These are phyloP conservation scores for Hemisphaericaspora nanyangensis DNA, from an alignment of 805 yeast species.

Conservation along the genomic window DNA sequence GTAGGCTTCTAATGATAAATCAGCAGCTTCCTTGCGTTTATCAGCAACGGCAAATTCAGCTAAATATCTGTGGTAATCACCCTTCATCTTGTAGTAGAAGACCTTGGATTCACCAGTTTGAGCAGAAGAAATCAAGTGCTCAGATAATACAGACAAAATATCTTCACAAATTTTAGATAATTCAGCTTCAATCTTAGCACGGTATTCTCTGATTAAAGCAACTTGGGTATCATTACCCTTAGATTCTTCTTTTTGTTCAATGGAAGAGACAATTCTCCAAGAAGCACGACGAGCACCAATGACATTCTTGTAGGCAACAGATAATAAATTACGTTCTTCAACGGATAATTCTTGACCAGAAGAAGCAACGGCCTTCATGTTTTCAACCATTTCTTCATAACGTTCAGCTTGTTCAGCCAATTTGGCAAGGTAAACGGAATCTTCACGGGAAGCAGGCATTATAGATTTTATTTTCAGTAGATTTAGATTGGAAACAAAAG, in stretches of 20 bases:
- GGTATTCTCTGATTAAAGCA: conserved; percentile 84
- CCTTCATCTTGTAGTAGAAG: conserved; percentile 98
- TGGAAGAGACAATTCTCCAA: conserved; percentile 97
- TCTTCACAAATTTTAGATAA: conserved; percentile 92
- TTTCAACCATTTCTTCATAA: conserved; percentile 98
- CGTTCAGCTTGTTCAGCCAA: conserved; percentile 99
- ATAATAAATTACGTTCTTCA: conserved; percentile 94
- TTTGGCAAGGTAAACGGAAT: conserved; percentile 95
- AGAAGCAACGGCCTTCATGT: conserved; percentile 96
- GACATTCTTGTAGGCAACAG: conserved; percentile 97
- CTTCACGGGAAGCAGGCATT: conserved; percentile 91
- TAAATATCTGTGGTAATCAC: conserved; percentile 98
- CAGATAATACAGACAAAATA: conserved; percentile 79
- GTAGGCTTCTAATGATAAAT: conserved; percentile 89
- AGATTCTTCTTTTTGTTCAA: conserved; percentile 96
- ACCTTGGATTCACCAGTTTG: conserved; percentile 97
- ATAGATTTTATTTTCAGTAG: conserved; percentile 8
- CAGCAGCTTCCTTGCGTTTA: conserved; percentile 89
- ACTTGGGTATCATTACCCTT: conserved; percentile 94
- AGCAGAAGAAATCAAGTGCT: conserved; percentile 90
- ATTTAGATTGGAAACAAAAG: no score
- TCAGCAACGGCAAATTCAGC: conserved; percentile 95
- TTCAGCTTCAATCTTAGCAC: conserved; percentile 90
- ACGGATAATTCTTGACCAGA: conserved; percentile 93
- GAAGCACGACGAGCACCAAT: conserved; percentile 99